Evolutionary conservation across 495 filamentous ascomycete species (phyloP).

Genomic region (Oleoguttula mirabilis): DNA sequence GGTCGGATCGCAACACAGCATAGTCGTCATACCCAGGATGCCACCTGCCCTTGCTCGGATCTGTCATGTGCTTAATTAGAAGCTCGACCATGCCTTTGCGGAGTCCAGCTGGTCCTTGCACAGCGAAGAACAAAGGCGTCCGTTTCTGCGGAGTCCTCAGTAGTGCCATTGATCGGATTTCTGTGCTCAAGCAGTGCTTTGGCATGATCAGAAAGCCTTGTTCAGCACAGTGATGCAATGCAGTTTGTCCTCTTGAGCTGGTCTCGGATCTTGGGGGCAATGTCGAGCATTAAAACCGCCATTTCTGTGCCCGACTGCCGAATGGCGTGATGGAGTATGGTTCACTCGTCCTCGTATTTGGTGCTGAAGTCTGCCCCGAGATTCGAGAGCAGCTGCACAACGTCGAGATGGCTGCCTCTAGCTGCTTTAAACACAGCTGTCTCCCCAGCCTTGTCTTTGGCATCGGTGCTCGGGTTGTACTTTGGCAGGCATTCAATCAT

Average conservation of each 20-base stretch:
- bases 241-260: constrained; percentile 6
- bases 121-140: constrained; percentile 6
- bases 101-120: constrained; percentile 3
- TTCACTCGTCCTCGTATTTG: constrained; percentile 8
- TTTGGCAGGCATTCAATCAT: constrained; percentile 6
- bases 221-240: constrained; percentile 7
- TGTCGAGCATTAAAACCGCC: constrained; percentile 3
- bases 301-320: not conserved
- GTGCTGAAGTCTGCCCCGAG: constrained; percentile 1
- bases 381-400: constrained; percentile 7
- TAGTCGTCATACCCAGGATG: constrained; percentile 2
- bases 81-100: constrained; percentile 9
- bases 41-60: not conserved
- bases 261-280: no score
- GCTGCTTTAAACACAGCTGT: constrained; percentile 9
- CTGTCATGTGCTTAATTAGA: constrained; percentile 6
- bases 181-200: constrained; percentile 11
- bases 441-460: constrained; percentile 8
- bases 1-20: constrained; percentile 1
- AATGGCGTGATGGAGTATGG: constrained; percentile 3
- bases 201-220: not conserved
- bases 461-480: constrained; percentile 8
- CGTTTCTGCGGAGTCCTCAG: no score
- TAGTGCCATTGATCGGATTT: no score
- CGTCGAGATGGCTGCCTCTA: not conserved